These are phyloP conservation scores for Lonicera japonica DNA, from an alignment of 129 eudicot species.

Conservation along the genomic window DNA sequence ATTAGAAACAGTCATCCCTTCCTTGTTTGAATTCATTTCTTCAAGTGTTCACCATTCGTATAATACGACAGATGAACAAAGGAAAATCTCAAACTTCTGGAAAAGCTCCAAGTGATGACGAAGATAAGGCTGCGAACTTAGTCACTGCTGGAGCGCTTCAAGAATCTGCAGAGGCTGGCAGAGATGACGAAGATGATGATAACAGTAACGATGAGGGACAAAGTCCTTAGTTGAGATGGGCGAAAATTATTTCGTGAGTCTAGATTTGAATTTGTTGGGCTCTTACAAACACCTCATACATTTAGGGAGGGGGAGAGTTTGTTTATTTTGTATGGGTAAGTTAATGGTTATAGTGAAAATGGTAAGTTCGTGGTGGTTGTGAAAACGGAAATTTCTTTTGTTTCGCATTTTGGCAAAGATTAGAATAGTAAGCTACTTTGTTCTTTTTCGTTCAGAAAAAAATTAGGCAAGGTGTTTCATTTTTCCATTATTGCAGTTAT, in stretches of 20 bases:
- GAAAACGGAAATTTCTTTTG: too few species aligned
- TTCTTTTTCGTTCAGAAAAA: not conserved
- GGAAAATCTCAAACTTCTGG: constrained; percentile 58
- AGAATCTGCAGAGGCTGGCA: constrained; percentile 48
- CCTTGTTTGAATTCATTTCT: too few species aligned
- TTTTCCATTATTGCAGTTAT: too few species aligned
- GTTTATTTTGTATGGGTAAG: too few species aligned
- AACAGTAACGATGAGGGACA: constrained; percentile 26
- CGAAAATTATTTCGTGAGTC: too few species aligned
- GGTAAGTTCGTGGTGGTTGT: not conserved
- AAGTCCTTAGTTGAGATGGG: not conserved
- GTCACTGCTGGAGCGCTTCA: constrained; percentile 56
- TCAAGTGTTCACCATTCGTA: too few species aligned
- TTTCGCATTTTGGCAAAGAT: not conserved
- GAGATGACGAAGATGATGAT: constrained; percentile 41
- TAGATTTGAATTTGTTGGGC: too few species aligned
- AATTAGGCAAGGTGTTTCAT: too few species aligned
- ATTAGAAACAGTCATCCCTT: too few species aligned
- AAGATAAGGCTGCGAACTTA: constrained; percentile 57
- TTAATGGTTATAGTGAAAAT: not conserved
- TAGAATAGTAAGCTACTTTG: too few species aligned
- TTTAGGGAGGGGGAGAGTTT: too few species aligned
- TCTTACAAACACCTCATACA: too few species aligned
- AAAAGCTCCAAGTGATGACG: constrained; percentile 37
- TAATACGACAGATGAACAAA: constrained; percentile 78